Evolutionary conservation across 306 rosid genomes (phyloP).

Genomic region (Gillenia trifoliata): DNA sequence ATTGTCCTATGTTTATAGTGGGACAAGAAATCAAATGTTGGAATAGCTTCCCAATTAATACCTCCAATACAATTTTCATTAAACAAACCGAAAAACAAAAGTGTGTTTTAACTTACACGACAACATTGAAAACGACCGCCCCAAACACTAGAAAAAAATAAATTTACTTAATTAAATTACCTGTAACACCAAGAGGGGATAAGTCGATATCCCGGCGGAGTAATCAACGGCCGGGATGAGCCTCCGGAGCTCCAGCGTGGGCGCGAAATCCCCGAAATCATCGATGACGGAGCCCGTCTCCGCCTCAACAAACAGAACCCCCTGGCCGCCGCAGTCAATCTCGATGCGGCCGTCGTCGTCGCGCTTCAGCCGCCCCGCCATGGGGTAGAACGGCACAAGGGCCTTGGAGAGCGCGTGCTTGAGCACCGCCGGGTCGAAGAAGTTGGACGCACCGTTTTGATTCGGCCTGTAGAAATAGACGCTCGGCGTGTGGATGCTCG

Average conservation of each 20-base stretch:
- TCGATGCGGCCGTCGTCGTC: constrained; percentile 77
- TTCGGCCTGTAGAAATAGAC: constrained; percentile 53
- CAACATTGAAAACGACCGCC: too few relatives aligned
- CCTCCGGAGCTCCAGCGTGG: constrained; percentile 72
- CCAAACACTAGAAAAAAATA: too few relatives aligned
- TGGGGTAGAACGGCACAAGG: constrained; percentile 69
- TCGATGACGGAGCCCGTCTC: constrained; percentile 41
- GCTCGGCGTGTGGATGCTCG: constrained; percentile 60
- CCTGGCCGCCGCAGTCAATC: constrained; percentile 64
- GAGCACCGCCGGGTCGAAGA: constrained; percentile 45
- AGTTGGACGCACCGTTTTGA: constrained; percentile 27
- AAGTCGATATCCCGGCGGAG: constrained; percentile 49
- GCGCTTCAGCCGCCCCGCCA: constrained; percentile 68
- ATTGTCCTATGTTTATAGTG: too few relatives aligned
- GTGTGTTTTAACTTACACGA: too few relatives aligned
- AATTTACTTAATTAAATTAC: too few relatives aligned
- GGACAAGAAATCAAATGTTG: too few relatives aligned
- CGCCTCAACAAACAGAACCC: constrained; percentile 75
- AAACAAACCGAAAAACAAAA: too few relatives aligned
- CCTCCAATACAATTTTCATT: too few relatives aligned
- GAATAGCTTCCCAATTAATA: too few relatives aligned
- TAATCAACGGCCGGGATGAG: constrained; percentile 78
- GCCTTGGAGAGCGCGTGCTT: constrained; percentile 62
- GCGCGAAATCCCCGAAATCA: constrained; percentile 82
- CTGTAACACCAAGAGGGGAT: constrained; percentile 66